Percentiles rank a stretch among this genome's conserved stretches.
Evolutionary conservation across 805 yeast species (phyloP).

Genomic region (Teunomyces stri): DNA sequence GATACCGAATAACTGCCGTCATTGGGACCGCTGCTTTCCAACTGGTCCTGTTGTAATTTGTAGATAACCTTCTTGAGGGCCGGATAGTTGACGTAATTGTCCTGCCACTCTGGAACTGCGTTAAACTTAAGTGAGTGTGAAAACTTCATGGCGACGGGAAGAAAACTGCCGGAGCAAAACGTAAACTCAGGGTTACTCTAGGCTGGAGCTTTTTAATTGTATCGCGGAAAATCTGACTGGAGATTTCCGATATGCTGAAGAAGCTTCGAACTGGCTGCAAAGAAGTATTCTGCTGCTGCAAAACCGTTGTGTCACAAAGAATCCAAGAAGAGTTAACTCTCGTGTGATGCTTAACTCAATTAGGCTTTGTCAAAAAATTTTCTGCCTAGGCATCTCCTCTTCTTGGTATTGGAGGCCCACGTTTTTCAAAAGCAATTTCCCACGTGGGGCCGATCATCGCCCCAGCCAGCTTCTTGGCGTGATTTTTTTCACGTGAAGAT

Average conservation of each 20-base stretch:
- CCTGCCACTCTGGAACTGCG: slow-evolving; percentile 56
- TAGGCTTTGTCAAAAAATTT: slow-evolving; percentile 4
- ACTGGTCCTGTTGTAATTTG: slow-evolving; percentile 45
- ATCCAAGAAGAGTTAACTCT: not conserved
- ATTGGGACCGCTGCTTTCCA: slow-evolving; percentile 20
- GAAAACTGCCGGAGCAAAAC: not conserved
- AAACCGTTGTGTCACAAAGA: slow-evolving; percentile 1
- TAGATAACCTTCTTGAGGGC: slow-evolving; percentile 57
- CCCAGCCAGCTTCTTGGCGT: not conserved
- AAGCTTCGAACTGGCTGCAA: slow-evolving; percentile 1
- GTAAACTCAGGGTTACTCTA: not conserved
- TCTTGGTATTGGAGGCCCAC: slow-evolving; percentile 2
- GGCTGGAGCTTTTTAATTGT: not conserved
- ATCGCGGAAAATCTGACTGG: not conserved
- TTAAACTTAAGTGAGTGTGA: slow-evolving; percentile 49
- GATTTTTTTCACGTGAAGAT: not conserved
- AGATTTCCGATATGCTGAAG: not conserved
- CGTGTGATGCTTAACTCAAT: slow-evolving; percentile 6
- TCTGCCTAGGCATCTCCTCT: not conserved
- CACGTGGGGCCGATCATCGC: slow-evolving; percentile 9
- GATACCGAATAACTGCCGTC: slow-evolving; percentile 20
- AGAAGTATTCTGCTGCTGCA: slow-evolving; percentile 1
- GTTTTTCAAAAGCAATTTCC: slow-evolving; percentile 4
- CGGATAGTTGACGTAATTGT: slow-evolving; percentile 43
- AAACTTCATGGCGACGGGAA: slow-evolving; percentile 40